Evolutionary conservation across 2,329 filamentous ascomycete genomes (phyloP), one percentile per base, ranked within the genome.

Genomic region (Didymella pomorum): DNA sequence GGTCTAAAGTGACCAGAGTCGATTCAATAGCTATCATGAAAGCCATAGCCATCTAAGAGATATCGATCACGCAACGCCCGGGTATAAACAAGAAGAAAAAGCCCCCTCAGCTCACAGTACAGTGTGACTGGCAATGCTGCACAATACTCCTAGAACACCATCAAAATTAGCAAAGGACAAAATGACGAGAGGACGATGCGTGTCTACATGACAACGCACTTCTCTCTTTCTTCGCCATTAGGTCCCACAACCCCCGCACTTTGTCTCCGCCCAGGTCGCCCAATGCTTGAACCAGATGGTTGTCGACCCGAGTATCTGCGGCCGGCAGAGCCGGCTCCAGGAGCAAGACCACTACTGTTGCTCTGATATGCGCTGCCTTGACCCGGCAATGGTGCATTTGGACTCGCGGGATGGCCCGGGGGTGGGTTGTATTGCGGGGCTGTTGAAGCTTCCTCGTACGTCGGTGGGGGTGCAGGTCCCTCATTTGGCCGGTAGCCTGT

Each of bases 371-470:
- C 70, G 48, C 68, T 70, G 3, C 67, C 66, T 29, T 65, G 70
- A 1, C 60, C 61, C n/a, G 67, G 56, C 9, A 72, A 64, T 56
- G 58, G 75, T 35, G 70, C 71, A 37, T 52, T 65, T 0, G 79
- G 70, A 54, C 79, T 80, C 2, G 79, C 70, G 0, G 80, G 82
- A 63, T 81, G 81, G 48, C 72, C 73, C 20, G 68, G 67, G 0
- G 84, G 82, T 1, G 84, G 83, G 18, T 81, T 76, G 62, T 88
- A 89, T 2, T 81, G 81, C n/a, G 81, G 80, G 42, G 81, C 80
- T 14, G 78, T 82, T 0, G 86, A 82, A 18, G 86, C 85, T 71
- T 89, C 86, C 71, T 90, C 88, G 67, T 90, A 90, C 0, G 83
- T 83, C 4, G 88, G 88, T 1, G 86, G 87, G 1, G 86, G 86